Evolutionary conservation across 805 yeast species (phyloP).

Genomic region (Wickerhamia fluorescens): DNA sequence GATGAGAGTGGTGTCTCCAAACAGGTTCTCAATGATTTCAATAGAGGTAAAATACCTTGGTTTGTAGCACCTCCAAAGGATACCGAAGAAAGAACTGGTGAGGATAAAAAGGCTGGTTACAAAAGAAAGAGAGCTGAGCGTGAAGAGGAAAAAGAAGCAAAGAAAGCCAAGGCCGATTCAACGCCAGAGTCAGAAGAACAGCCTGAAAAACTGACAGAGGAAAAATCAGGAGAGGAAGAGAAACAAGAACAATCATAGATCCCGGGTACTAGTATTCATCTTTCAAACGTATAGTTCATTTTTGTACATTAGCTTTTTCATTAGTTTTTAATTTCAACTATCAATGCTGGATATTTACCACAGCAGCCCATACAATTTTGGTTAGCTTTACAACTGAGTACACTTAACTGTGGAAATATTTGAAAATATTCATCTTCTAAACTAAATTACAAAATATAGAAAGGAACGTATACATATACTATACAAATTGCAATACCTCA

Average conservation of each 20-base stretch:
- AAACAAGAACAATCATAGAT: conserved; percentile 24
- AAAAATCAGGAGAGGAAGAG: too few relatives aligned
- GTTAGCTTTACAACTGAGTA: too few relatives aligned
- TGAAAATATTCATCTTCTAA: too few relatives aligned
- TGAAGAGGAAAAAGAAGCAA: conserved; percentile 27
- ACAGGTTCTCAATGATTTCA: conserved; percentile 86
- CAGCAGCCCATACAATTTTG: too few relatives aligned
- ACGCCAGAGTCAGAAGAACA: conserved; percentile 14
- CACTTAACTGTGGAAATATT: too few relatives aligned
- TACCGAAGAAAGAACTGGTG: conserved; percentile 53
- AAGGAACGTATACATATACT: too few relatives aligned
- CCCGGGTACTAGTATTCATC: conserved; percentile 5
- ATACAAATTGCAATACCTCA: too few relatives aligned
- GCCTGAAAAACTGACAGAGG: conserved; percentile 11
- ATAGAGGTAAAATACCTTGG: conserved; percentile 98
- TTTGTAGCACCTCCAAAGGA: conserved; percentile 83
- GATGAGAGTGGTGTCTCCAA: conserved; percentile 92
- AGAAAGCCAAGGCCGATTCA: conserved; percentile 15
- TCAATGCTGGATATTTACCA: too few relatives aligned
- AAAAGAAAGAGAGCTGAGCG: conserved; percentile 49
- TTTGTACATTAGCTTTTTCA: conserved; percentile 4
- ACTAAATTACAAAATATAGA: too few relatives aligned
- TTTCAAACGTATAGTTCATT: conserved; percentile 3
- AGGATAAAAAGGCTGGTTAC: conserved; percentile 46
- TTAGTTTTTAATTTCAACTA: too few relatives aligned